phyloP scores from a whole-genome alignment of 441 rosid genomes.

The Aleurites moluccanus region DNA sequence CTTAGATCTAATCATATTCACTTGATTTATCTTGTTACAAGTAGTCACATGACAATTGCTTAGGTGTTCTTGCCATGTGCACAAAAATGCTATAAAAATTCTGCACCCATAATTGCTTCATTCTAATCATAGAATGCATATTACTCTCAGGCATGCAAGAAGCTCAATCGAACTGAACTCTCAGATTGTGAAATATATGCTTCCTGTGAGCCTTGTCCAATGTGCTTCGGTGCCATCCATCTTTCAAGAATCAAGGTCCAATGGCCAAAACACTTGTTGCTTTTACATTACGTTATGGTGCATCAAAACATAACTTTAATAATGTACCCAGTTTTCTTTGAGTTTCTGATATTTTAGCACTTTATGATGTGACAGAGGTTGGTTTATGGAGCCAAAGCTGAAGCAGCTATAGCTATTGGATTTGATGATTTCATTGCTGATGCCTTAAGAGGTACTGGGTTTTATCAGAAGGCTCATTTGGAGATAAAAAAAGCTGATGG shows the following conservation, averaged over 20 bases:
- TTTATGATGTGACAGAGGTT: constrained; percentile 43
- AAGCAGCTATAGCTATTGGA: constrained; percentile 84
- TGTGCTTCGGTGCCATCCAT: constrained; percentile 97
- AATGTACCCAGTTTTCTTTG: not conserved
- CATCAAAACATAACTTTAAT: too few species aligned
- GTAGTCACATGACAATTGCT: not conserved
- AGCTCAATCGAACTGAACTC: constrained; percentile 76
- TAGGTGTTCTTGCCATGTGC: too few species aligned
- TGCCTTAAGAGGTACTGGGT: constrained; percentile 73
- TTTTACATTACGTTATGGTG: not conserved
- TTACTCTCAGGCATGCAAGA: constrained; percentile 74
- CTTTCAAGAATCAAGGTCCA: constrained; percentile 82
- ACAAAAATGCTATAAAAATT: not conserved
- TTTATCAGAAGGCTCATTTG: constrained; percentile 74
- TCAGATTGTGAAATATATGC: constrained; percentile 88
- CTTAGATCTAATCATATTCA: not conserved
- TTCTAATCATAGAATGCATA: not conserved
- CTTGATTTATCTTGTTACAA: not conserved
- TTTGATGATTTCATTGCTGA: constrained; percentile 76
- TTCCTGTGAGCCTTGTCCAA: constrained; percentile 95
- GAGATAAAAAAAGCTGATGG: constrained; percentile 86
- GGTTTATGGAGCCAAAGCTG: constrained; percentile 83
- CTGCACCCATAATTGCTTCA: not conserved
- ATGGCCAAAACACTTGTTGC: not conserved
- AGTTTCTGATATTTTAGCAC: not conserved